Evolutionary conservation across 805 yeast genomes (phyloP).

Genomic region (Diddensiella santjacobensis): DNA sequence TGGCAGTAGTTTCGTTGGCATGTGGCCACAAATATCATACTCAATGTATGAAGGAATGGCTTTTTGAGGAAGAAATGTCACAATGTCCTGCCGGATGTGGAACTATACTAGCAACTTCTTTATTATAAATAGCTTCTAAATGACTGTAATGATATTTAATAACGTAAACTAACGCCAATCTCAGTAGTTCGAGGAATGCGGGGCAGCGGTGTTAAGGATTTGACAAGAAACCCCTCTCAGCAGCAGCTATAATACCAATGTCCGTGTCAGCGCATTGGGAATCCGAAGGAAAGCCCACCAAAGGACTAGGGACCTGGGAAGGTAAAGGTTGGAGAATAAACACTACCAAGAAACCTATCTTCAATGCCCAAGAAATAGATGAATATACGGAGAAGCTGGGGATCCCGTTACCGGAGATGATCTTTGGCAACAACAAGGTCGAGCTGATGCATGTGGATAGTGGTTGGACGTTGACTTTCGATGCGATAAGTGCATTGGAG

Average conservation of each 20-base stretch:
- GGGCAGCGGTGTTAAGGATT: too few species aligned
- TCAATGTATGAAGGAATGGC: conserved; percentile 77
- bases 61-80: conserved; percentile 53
- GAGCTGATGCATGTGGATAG: conserved; percentile 43
- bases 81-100: conserved; percentile 81
- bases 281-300: neutral
- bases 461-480: conserved; percentile 55
- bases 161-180: too few species aligned
- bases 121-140: too few species aligned
- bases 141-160: too few species aligned
- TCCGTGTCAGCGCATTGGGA: neutral
- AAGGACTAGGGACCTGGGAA: conserved; percentile 22
- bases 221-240: too few species aligned
- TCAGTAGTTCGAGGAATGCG: too few species aligned
- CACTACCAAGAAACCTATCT: conserved; percentile 71
- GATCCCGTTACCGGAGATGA: conserved; percentile 95
- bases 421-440: conserved; percentile 79
- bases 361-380: conserved; percentile 71
- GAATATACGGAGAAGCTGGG: conserved; percentile 54
- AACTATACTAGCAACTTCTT: neutral
- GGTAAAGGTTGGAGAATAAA: conserved; percentile 72
- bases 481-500: conserved; percentile 71
- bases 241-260: too few species aligned
- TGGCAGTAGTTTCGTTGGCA: conserved; percentile 52
- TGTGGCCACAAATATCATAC: conserved; percentile 91